Evolutionary conservation across 108 stramenopile species (phyloP), one percentile per base, ranked within the genome.

Genomic region (Skeletonema costatum): DNA sequence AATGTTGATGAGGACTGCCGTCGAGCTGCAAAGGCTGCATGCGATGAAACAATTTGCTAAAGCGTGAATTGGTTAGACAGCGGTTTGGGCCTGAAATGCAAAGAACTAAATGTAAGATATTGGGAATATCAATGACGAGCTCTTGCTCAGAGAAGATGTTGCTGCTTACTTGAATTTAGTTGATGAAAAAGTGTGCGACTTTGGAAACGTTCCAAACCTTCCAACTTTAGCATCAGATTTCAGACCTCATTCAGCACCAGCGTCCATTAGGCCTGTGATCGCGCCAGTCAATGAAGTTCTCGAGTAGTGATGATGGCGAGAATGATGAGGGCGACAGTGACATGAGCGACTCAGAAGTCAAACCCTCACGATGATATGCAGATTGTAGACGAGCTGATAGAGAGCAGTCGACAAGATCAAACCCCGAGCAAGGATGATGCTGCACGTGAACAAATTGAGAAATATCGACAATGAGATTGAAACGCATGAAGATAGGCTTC

Each of bases 351-450:
- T 64, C 63, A 38, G 60, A 30, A 14, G 32, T 83, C 80, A 76
- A 76, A 93, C 65, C 93, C 92, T 16, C 92, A 93, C 53, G 92
- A 91, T 68, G 95, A 96, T 30, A 90, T 96, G 70, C 86, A 90
- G 25, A 93, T 96, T 39, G 71, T 96, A 30, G 90, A 96, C 56
- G 81, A 92, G 38, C 80, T 96, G 13, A 80, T 96, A 3, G 95
- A 93, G 61, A 78, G 89, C 1, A 92, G 92, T 64, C 90, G 90
- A 36, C 86, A 86, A 4, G 92, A 93, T 61, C 85, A 91, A 21
- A 87, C 90, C 32, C 93, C 78, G 70, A 74, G 78, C 35, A 85
- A 84, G 29, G 48, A 86, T 58, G 91, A 87, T 60, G 87, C 93
- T 17, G 78, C 80, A 69, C 82, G 91, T 65, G 87, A 87, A n/a